Base-by-base conservation (phyloP, 192 early-diverging fungal genomes). In the Funneliformis geosporum region DNA sequence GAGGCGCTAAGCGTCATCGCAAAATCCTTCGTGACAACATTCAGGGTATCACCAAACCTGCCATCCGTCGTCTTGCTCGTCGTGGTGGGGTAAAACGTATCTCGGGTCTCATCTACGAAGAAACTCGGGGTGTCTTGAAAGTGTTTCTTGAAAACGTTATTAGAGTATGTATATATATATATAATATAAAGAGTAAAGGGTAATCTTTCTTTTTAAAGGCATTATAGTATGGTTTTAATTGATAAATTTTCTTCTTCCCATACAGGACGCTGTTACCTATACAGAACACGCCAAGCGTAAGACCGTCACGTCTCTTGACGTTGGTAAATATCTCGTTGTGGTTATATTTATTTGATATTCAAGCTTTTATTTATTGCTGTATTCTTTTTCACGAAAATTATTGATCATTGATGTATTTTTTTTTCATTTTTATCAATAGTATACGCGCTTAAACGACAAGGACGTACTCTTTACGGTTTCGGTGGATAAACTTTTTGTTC, bases 61-160 rank as follows among this genome's bases (percentile, higher is more conserved):
- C 96, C 81, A 95, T 97, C 83, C 95, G 95, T 83, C 96, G 96
- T 93, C 95, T 99, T 72, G 97, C 97, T 44, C 95, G 97, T 84
- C 95, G 97, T 96, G 97, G 97, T 68, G 97, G 97, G 89, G 97
- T 99, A 84, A 99, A 99, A 93, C 96, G 98, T 94, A 99, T 99
- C 89, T 97, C 96, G 65, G 98, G 96, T 79, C 94, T 84, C 77
- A 98, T 97, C 88, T 99, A 99, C 89, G 98, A 99, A 86, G 98
- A 99, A 88, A 97, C 96, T 84, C 96, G 98, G 85, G 91, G 90
- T 81, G 98, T 98, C 75, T 92, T 98, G 83, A 99, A 98, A 92
- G 90, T 93, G 60, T 99, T 99, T 88, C 94, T 99, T 81, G 96
- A 97, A 88, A 96, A 97, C 86, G 97, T 99, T 85, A 99, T 99